These are phyloP conservation scores for Saksenaea oblongispora DNA, from an alignment of 371 early-diverging fungal species.

Conservation along the genomic window DNA sequence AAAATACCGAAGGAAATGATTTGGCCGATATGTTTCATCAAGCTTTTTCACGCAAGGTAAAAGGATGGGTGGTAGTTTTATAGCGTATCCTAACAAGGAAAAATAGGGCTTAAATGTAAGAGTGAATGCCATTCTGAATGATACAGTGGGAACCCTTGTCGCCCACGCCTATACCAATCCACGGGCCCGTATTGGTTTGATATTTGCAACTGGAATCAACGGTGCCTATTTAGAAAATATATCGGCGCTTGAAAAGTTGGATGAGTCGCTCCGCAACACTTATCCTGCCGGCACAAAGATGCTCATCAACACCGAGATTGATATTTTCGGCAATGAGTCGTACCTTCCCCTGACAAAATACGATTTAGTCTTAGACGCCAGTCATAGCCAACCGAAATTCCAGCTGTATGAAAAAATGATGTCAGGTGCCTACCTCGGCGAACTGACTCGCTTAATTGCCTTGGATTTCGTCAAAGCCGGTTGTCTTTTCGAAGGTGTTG, in stretches of 20 bases:
- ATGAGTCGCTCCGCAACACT: conserved; percentile 55
- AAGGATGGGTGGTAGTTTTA: too few relatives aligned
- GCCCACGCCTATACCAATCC: conserved; percentile 82
- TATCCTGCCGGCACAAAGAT: conserved; percentile 61
- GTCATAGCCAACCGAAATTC: conserved; percentile 70
- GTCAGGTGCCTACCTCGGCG: conserved; percentile 91
- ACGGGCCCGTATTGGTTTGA: conserved; percentile 79
- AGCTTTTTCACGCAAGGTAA: conserved; percentile 76
- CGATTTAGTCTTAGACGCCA: conserved; percentile 77
- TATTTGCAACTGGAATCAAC: conserved; percentile 93
- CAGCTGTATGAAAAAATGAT: conserved; percentile 95
- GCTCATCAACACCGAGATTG: conserved; percentile 90
- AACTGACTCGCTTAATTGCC: conserved; percentile 75
- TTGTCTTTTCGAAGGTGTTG: conserved; percentile 64
- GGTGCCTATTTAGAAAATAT: conserved; percentile 85
- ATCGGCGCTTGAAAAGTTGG: conserved; percentile 70
- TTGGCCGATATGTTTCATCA: conserved; percentile 79
- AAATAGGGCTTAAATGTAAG: conserved; percentile 63
- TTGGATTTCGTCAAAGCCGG: conserved; percentile 72
- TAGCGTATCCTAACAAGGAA: too few relatives aligned
- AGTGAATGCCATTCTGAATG: conserved; percentile 90
- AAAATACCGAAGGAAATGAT: conserved; percentile 80
- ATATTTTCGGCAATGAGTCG: conserved; percentile 68
- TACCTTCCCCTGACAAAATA: conserved; percentile 80
- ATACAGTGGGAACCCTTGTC: conserved; percentile 89